Conservation (phyloP, 225 moss, liverwort and hornwort species). For the Pleurozium schreberi region DNA sequence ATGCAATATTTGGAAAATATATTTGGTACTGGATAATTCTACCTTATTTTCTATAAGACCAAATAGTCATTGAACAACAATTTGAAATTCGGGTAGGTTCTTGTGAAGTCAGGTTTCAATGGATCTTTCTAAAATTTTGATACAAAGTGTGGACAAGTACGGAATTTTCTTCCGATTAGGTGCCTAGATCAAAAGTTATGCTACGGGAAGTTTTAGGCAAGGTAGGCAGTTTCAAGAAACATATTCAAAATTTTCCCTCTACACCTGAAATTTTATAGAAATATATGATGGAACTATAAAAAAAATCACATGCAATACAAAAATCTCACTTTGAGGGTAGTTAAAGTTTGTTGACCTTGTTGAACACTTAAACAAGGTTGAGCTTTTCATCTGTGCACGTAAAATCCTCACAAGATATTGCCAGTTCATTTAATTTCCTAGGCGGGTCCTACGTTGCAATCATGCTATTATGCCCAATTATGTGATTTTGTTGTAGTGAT, state of each 20-base stretch:
- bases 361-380: neutral
- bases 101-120: neutral
- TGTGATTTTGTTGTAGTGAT: no score
- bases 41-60: neutral
- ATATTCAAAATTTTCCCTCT: neutral
- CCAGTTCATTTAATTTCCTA: no score
- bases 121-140: neutral
- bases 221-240: neutral
- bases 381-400: no score
- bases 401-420: no score
- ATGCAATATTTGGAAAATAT: neutral
- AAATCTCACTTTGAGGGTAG: neutral
- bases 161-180: neutral
- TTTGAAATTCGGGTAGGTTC: no score
- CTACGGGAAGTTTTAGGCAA: accelerated
- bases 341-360: neutral
- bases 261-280: neutral
- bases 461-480: no score
- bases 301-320: neutral
- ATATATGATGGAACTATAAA: neutral
- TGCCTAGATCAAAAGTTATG: neutral
- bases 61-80: no score
- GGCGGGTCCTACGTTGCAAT: no score
- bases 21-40: neutral
- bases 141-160: neutral